These are phyloP conservation scores for Kurtzmaniella quercitrusa DNA, from an alignment of 1,139 yeast genomes.

Conservation along the genomic window DNA sequence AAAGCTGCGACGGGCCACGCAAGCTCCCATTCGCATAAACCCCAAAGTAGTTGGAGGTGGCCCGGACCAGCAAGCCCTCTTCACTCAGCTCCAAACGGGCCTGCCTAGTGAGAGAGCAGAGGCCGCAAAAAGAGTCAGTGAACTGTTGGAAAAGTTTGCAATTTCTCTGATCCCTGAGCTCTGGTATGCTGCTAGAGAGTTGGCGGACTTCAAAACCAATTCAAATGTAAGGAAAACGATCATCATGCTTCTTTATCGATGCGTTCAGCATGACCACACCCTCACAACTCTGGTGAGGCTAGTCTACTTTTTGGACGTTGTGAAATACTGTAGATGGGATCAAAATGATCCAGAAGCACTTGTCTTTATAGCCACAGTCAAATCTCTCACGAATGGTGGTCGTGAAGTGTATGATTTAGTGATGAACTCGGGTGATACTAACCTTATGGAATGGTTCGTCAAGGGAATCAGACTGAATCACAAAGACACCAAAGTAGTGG, in stretches of 20 bases:
- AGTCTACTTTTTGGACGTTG: constrained; percentile 58
- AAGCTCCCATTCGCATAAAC: constrained; percentile 40
- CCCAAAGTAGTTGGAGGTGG: constrained; percentile 66
- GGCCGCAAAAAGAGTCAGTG: constrained; percentile 51
- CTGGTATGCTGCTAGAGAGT: constrained; percentile 66
- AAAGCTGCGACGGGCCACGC: constrained; percentile 34
- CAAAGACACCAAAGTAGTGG: constrained; percentile 15
- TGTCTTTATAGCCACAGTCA: constrained; percentile 47
- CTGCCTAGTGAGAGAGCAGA: constrained; percentile 40
- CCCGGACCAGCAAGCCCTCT: constrained; percentile 43
- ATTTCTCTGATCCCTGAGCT: constrained; percentile 65
- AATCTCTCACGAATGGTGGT: constrained; percentile 56
- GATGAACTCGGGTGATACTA: constrained; percentile 38
- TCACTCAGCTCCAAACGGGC: constrained; percentile 35
- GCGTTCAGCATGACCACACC: constrained; percentile 52
- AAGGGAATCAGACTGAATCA: constrained; percentile 22
- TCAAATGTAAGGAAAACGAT: constrained; percentile 50
- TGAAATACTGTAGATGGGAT: constrained; percentile 34
- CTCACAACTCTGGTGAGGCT: constrained; percentile 40
- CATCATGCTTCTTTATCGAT: constrained; percentile 48
- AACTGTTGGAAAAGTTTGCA: constrained; percentile 48
- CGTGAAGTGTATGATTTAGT: constrained; percentile 55
- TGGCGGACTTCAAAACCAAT: constrained; percentile 39
- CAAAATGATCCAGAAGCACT: constrained; percentile 1
- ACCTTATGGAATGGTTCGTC: constrained; percentile 25